Evolutionary conservation across 2,329 filamentous ascomycete genomes (phyloP), one percentile per base, ranked within the genome.

Genomic region (Drechslerella coelobrocha): DNA sequence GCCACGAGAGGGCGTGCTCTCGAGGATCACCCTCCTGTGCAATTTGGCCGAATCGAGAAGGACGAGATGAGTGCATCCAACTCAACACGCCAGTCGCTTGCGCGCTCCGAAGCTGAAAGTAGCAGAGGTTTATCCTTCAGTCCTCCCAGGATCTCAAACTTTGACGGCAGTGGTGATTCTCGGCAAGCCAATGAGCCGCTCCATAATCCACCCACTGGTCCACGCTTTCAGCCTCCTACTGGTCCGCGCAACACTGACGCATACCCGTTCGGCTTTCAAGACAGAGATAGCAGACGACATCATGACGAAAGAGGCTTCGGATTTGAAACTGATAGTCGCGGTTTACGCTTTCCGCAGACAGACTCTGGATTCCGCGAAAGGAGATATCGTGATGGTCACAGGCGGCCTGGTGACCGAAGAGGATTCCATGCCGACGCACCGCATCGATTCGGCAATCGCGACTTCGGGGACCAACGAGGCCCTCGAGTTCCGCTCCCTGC

Each of bases 401-500:
- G 65, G 23, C 51, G 65, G 7, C 45, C 31, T 9, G 65, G 65
- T n/a, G 65, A 69, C 27, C 56, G 65, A 41, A 57, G 65, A 54
- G 65, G 65, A 2, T 69, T 69, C 39, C 68, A 72, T 45, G 48
- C 37, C 9, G 60, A 72, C 19, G 50, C 54, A 8, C 45, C 59
- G 7, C 53, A 54, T 19, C 60, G 68, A 17, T 51, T 50, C n/a
- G 71, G 73, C 19, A 74, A 76, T 43, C 59, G 65, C 73, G 31
- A 73, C 34, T n/a, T 14, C 17, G 34, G 34, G 17, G 34, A 39
- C 5, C 17, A 6, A 72, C 60, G 55, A n/a, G 39, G 73, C 61
- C 21, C 74, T 68, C 72, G 57, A 60, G 41, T 61, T 31, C 65
- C 65, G 2, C 53, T 43, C 7, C 65, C 65, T 2, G 65, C 65